Percentiles rank a stretch among this genome's conserved stretches.
Evolutionary conservation across 2,329 filamentous ascomycete species (phyloP).

Genomic region (Chaetothyriales sp.): DNA sequence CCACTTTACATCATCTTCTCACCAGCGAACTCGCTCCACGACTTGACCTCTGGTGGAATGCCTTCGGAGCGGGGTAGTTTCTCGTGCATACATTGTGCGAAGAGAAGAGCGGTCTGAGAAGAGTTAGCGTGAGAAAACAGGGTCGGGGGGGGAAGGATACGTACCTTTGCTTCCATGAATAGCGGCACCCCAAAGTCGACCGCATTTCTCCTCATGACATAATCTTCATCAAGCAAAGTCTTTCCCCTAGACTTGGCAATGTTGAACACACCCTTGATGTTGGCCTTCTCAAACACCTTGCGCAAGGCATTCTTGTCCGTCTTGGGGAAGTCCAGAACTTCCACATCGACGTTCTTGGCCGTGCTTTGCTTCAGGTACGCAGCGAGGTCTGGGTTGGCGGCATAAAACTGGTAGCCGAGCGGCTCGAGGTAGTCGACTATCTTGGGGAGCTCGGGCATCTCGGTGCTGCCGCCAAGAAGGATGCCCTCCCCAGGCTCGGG

Average conservation of each 20-base stretch:
- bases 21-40: slow-evolving; percentile 92
- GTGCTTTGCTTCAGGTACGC: slow-evolving; percentile 52
- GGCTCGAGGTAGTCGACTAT: slow-evolving; percentile 80
- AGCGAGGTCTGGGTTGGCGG: slow-evolving; percentile 71
- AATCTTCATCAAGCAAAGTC: slow-evolving; percentile 81
- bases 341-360: slow-evolving; percentile 48
- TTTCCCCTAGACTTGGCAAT: slow-evolving; percentile 71
- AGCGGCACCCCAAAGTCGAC: slow-evolving; percentile 96
- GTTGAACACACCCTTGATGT: slow-evolving; percentile 94
- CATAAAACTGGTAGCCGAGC: slow-evolving; percentile 88
- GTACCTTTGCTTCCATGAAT: slow-evolving; percentile 37
- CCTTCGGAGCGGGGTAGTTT: slow-evolving; percentile 83
- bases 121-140: slow-evolving; percentile 21
- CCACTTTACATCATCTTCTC: slow-evolving; percentile 36
- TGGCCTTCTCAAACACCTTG: slow-evolving; percentile 92
- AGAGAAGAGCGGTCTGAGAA: slow-evolving; percentile 75
- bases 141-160: not conserved
- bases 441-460: slow-evolving; percentile 55
- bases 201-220: slow-evolving; percentile 95
- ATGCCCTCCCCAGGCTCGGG: slow-evolving; percentile 91
- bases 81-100: slow-evolving; percentile 92
- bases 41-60: slow-evolving; percentile 78
- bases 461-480: slow-evolving; percentile 76
- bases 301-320: slow-evolving; percentile 88
- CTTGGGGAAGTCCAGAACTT: slow-evolving; percentile 93